Conservation (phyloP, 2,329 filamentous ascomycete species). For the Penicillium sp. region DNA sequence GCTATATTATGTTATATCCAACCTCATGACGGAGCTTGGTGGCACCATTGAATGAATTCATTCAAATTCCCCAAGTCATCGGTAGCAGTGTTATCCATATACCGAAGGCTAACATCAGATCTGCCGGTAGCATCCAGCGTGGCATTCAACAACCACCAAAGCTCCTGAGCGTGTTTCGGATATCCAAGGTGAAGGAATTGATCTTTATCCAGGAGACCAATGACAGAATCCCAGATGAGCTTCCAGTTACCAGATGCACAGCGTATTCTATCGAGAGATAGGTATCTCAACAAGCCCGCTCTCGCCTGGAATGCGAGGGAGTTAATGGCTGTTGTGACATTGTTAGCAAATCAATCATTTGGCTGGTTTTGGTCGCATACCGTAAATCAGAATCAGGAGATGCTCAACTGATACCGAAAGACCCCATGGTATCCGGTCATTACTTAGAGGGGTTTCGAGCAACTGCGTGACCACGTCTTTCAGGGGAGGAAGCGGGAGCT, state of each 20-base stretch:
- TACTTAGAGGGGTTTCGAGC: conserved; percentile 16
- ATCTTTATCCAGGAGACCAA: conserved; percentile 14
- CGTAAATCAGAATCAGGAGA: conserved; percentile 27
- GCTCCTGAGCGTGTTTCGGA: conserved; percentile 27
- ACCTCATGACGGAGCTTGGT: background rate
- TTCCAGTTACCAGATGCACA: conserved; percentile 25
- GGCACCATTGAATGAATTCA: conserved; percentile 25
- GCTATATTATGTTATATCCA: conserved; percentile 5
- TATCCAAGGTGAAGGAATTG: conserved; percentile 23
- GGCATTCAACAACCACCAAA: conserved; percentile 26
- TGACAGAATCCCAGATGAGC: conserved; percentile 21
- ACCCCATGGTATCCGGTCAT: conserved; percentile 16
- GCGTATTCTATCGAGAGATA: conserved; percentile 22
- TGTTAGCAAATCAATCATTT: background rate
- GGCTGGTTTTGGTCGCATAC: conserved; percentile 6
- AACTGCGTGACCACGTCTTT: conserved; percentile 20
- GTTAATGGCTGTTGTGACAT: conserved; percentile 20
- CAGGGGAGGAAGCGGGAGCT: conserved; percentile 18
- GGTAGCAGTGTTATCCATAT: conserved; percentile 23
- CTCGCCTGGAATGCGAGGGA: conserved; percentile 26
- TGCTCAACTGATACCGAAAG: conserved; percentile 24
- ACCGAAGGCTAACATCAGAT: conserved; percentile 12
- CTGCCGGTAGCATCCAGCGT: conserved; percentile 19
- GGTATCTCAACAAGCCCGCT: conserved; percentile 20
- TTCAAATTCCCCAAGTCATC: conserved; percentile 27